phyloP scores from a whole-genome alignment of 2,329 filamentous ascomycete species.

The Shiraia sp. region DNA sequence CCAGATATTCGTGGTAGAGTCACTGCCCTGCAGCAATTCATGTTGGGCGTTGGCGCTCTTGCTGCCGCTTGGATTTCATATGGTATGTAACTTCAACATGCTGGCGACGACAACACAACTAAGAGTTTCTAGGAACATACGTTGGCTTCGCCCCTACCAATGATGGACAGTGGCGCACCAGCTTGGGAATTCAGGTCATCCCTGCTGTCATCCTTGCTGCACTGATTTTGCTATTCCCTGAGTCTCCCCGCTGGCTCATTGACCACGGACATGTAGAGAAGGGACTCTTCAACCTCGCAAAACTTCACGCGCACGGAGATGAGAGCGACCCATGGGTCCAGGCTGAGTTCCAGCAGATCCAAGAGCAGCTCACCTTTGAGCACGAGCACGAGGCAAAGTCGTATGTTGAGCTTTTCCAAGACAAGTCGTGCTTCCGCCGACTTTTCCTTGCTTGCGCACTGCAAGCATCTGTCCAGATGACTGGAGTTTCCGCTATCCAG shows the following conservation, averaged over 20 bases:
- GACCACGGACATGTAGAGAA: constrained; percentile 68
- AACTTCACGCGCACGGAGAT: constrained; percentile 71
- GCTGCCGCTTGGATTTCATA: constrained; percentile 75
- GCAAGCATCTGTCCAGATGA: constrained; percentile 76
- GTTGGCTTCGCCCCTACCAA: constrained; percentile 53
- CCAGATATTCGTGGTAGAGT: constrained; percentile 76
- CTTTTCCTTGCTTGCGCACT: constrained; percentile 71
- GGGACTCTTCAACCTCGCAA: constrained; percentile 68
- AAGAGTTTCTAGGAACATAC: constrained; percentile 47
- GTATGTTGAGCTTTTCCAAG: constrained; percentile 69
- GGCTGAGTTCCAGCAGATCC: constrained; percentile 73
- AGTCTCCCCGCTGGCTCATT: constrained; percentile 71
- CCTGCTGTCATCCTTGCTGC: constrained; percentile 67
- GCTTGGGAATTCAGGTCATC: constrained; percentile 71
- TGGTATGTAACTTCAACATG: constrained; percentile 48
- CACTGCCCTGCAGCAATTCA: constrained; percentile 78
- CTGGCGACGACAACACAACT: neutral
- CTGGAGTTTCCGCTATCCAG: constrained; percentile 66
- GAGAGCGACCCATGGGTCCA: constrained; percentile 69
- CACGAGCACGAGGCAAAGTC: constrained; percentile 71
- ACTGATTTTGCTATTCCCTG: constrained; percentile 74
- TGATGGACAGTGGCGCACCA: constrained; percentile 63
- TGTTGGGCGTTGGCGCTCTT: constrained; percentile 76
- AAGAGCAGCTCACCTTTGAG: constrained; percentile 67
- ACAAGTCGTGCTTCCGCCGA: constrained; percentile 69